These are phyloP conservation scores for Lecanoromycetidae sp. DNA, from an alignment of 2,329 filamentous ascomycete species.

Conservation along the genomic window DNA sequence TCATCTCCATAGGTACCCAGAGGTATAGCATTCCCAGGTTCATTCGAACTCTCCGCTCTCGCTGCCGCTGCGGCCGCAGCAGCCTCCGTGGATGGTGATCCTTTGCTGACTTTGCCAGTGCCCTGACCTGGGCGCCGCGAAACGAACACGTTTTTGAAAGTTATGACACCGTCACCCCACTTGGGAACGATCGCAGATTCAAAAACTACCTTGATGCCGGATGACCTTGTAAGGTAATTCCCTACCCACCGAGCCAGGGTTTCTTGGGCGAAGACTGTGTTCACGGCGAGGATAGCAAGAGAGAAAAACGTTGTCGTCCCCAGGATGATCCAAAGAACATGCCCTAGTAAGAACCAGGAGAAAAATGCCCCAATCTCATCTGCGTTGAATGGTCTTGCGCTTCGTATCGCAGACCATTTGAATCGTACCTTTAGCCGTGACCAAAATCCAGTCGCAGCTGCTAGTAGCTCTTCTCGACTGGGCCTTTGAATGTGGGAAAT, in stretches of 20 bases:
- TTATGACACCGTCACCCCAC: constrained; percentile 91
- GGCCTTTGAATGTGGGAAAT: constrained; percentile 70
- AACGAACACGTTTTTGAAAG: constrained; percentile 92
- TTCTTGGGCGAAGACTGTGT: constrained; percentile 96
- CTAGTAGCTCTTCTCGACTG: constrained; percentile 83
- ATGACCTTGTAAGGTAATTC: constrained; percentile 88
- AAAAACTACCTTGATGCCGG: constrained; percentile 86
- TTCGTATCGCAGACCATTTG: constrained; percentile 96
- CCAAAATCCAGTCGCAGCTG: constrained; percentile 86
- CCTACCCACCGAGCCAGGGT: constrained; percentile 86
- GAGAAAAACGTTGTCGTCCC: constrained; percentile 97
- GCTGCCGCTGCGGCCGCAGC: constrained; percentile 69
- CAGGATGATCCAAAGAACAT: constrained; percentile 89
- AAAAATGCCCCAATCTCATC: constrained; percentile 94
- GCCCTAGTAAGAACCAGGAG: constrained; percentile 88
- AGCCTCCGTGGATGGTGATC: constrained; percentile 71
- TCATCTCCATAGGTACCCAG: constrained; percentile 20
- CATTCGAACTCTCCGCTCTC: constrained; percentile 36
- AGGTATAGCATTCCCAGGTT: constrained; percentile 27
- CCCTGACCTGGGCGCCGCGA: constrained; percentile 77
- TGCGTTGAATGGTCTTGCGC: constrained; percentile 82
- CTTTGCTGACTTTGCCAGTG: constrained; percentile 77
- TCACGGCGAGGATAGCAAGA: constrained; percentile 76
- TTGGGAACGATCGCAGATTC: constrained; percentile 95
- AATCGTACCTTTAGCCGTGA: constrained; percentile 80